These are phyloP conservation scores for Lichtheimia corymbifera DNA, from an alignment of 371 early-diverging fungal species.

Conservation along the genomic window DNA sequence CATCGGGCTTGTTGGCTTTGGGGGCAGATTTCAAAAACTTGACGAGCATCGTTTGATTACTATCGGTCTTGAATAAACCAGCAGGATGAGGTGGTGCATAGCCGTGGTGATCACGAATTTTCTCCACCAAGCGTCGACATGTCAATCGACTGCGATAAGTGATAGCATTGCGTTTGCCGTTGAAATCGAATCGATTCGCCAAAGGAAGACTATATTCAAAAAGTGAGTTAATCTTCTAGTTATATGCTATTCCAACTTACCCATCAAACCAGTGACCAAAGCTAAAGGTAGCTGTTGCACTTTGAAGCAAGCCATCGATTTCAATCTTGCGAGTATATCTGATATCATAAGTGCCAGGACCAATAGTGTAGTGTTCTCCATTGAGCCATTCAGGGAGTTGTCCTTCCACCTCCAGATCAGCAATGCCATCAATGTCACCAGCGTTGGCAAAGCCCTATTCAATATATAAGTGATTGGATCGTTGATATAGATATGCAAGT, in stretches of 20 bases:
- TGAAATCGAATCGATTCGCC: constrained; percentile 63
- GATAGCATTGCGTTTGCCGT: constrained; percentile 52
- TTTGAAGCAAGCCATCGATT: constrained; percentile 59
- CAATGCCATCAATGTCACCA: not conserved
- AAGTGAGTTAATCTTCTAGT: too few species aligned
- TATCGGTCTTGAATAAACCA: constrained; percentile 61
- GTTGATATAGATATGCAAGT: not conserved
- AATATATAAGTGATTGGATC: not conserved
- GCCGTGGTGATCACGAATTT: constrained; percentile 70
- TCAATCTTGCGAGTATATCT: constrained; percentile 62
- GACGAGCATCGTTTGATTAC: constrained; percentile 65
- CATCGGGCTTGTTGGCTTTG: constrained; percentile 50
- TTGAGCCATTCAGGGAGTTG: constrained; percentile 63
- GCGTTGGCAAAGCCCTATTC: not conserved
- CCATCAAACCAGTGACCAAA: constrained; percentile 77
- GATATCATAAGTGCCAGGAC: constrained; percentile 63
- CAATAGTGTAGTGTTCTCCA: constrained; percentile 65
- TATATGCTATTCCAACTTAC: constrained; percentile 23
- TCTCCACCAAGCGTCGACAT: constrained; percentile 57
- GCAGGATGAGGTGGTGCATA: constrained; percentile 64
- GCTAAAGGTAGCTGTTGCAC: constrained; percentile 57
- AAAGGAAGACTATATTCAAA: constrained; percentile 46
- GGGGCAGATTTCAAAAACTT: constrained; percentile 57
- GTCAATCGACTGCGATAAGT: constrained; percentile 62
- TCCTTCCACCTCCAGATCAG: constrained; percentile 47